Percentiles rank a stretch among this genome's conserved stretches.
phyloP scores from a whole-genome alignment of 2,329 filamentous ascomycete genomes.

The Penicillium sp. region DNA sequence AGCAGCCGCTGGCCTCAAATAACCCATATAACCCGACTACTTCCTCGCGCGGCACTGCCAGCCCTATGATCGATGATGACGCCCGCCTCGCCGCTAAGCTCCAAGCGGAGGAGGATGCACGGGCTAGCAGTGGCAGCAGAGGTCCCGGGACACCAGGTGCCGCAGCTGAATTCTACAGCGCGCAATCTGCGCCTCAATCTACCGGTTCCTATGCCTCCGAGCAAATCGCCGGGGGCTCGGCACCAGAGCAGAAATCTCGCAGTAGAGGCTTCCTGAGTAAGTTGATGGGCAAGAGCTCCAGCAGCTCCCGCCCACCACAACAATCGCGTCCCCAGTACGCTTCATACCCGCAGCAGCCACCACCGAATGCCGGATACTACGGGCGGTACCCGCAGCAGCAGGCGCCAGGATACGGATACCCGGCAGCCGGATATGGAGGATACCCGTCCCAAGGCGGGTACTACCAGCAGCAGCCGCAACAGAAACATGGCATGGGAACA shows the following conservation, averaged over 20 bases:
- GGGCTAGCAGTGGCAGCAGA: slow-evolving; percentile 39
- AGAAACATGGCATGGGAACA: slow-evolving; percentile 61
- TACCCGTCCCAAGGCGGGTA: slow-evolving; percentile 39
- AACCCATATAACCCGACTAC: slow-evolving; percentile 64
- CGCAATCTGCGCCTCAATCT: slow-evolving; percentile 18
- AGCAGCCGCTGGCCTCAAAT: slow-evolving; percentile 59
- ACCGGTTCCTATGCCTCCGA: slow-evolving; percentile 6
- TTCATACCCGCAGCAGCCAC: slow-evolving; percentile 26
- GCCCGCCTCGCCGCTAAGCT: slow-evolving; percentile 72
- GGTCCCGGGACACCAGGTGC: slow-evolving; percentile 33
- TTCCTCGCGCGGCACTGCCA: neutral
- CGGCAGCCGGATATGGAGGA: slow-evolving; percentile 34
- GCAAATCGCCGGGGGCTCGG: slow-evolving; percentile 22
- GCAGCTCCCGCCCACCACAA: slow-evolving; percentile 17
- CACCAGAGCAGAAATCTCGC: slow-evolving; percentile 36
- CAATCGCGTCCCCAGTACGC: slow-evolving; percentile 25
- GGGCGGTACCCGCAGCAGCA: slow-evolving; percentile 27
- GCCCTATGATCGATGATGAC: slow-evolving; percentile 59
- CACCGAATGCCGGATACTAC: slow-evolving; percentile 17
- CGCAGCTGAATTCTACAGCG: slow-evolving; percentile 51
- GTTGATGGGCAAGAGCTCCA: slow-evolving; percentile 49
- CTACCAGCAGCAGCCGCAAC: slow-evolving; percentile 44
- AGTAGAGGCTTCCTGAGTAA: slow-evolving; percentile 54
- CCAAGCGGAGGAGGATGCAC: slow-evolving; percentile 79
- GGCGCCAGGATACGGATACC: slow-evolving; percentile 14